Evolutionary conservation across 371 early-diverging fungal species (phyloP).

Genomic region (Lichtheimia hyalospora): DNA sequence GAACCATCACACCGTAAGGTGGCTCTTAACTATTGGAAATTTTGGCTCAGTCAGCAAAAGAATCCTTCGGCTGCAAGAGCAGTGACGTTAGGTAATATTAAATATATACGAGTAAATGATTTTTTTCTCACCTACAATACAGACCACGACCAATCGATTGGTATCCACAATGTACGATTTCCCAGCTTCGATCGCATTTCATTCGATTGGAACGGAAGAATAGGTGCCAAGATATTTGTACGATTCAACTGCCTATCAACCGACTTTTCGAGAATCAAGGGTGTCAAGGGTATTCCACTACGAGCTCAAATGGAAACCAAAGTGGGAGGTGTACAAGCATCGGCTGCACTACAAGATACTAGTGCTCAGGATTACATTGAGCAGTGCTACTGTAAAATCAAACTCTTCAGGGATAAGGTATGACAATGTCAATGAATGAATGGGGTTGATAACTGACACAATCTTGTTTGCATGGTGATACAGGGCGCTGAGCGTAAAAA

Average conservation of each 20-base stretch:
- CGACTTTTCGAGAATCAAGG: slow-evolving; percentile 82
- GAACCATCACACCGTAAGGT: slow-evolving; percentile 71
- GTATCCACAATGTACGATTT: slow-evolving; percentile 55
- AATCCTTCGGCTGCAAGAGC: slow-evolving; percentile 66
- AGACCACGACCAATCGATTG: slow-evolving; percentile 36
- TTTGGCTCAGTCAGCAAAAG: slow-evolving; percentile 80
- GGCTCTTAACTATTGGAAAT: slow-evolving; percentile 73
- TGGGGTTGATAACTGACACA: too few relatives aligned
- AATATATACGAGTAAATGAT: not conserved
- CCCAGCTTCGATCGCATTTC: slow-evolving; percentile 70
- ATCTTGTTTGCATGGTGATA: not conserved
- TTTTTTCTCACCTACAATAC: not conserved
- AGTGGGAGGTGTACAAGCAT: not conserved
- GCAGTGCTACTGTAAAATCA: slow-evolving; percentile 65
- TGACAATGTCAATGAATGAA: too few relatives aligned
- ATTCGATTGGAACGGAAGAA: slow-evolving; percentile 74
- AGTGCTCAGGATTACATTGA: slow-evolving; percentile 37
- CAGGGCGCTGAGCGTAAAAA: slow-evolving; percentile 63
- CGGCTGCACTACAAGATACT: not conserved
- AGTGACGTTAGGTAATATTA: slow-evolving; percentile 54
- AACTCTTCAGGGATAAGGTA: slow-evolving; percentile 81
- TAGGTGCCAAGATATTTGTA: slow-evolving; percentile 71
- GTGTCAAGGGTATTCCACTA: slow-evolving; percentile 83
- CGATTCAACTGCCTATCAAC: slow-evolving; percentile 82
- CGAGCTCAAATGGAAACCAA: slow-evolving; percentile 45